These are phyloP conservation scores for Cornus florida DNA, from an alignment of 148 eudicot species.

Conservation along the genomic window DNA sequence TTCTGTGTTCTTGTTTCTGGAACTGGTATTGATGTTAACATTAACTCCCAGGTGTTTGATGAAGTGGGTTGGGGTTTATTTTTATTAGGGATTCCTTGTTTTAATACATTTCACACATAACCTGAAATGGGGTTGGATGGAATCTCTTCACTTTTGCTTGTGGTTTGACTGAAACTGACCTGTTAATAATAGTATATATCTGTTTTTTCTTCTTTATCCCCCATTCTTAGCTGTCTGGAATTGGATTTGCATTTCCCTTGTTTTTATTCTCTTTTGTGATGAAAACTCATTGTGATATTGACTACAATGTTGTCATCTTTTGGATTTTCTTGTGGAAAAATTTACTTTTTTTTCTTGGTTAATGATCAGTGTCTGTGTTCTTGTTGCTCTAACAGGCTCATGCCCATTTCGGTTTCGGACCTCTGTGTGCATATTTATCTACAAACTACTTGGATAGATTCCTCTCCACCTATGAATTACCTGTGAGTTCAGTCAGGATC, in stretches of 20 bases:
- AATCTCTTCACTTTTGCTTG: conserved; percentile 12
- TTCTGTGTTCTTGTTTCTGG: not conserved
- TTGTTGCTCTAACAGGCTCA: conserved; percentile 52
- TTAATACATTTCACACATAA: conserved; percentile 18
- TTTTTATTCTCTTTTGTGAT: conserved; percentile 5
- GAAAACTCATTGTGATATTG: conserved; percentile 2
- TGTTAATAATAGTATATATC: not conserved
- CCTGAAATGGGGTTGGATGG: conserved; percentile 27
- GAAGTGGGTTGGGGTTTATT: conserved; percentile 9
- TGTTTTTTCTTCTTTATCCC: not conserved
- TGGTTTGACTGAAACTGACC: not conserved
- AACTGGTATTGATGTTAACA: conserved; percentile 1
- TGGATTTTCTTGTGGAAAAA: not conserved
- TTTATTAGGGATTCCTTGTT: conserved; percentile 1
- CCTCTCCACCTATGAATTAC: conserved; percentile 56
- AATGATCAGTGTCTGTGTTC: conserved; percentile 8
- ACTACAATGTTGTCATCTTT: conserved; percentile 1
- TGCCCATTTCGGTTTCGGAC: conserved; percentile 69
- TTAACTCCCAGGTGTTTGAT: conserved; percentile 1
- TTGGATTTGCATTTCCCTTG: conserved; percentile 30
- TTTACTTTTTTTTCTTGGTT: not conserved
- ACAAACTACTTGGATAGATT: conserved; percentile 78
- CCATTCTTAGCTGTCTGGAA: conserved; percentile 19
- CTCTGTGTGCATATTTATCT: conserved; percentile 63
- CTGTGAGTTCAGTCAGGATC: conserved; percentile 48